A percentile compares a stretch with the other conserved stretches of the same genome.
phyloP scores from a whole-genome alignment of 169 alveolate genomes.

The Babesia ovis region DNA sequence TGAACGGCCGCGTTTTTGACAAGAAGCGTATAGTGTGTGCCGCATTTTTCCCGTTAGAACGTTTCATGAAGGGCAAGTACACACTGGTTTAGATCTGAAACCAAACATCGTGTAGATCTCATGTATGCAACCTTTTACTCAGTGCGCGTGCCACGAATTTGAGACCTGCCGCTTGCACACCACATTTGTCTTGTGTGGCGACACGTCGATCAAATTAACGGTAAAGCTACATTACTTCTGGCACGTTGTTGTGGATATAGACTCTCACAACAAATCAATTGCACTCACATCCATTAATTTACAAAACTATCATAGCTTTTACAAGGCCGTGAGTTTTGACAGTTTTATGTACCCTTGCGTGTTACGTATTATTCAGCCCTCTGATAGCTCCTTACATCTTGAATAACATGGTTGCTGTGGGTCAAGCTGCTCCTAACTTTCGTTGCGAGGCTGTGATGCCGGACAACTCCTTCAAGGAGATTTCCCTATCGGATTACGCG shows the following conservation, averaged over 20 bases:
- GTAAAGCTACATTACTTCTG: not conserved
- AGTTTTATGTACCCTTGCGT: not conserved
- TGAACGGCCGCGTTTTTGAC: constrained; percentile 86
- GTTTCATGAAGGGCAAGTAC: constrained; percentile 76
- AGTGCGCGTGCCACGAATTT: not conserved
- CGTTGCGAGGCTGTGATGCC: constrained; percentile 93
- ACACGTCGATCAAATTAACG: not conserved
- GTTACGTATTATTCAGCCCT: too few species aligned
- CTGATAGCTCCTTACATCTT: too few species aligned
- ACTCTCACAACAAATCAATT: not conserved
- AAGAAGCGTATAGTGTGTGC: constrained; percentile 85
- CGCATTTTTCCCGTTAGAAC: constrained; percentile 85
- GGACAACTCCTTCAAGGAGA: constrained; percentile 88
- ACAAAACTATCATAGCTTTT: too few species aligned
- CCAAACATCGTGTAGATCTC: not conserved
- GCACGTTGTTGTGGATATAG: not conserved
- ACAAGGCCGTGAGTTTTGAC: too few species aligned
- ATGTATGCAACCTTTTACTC: too few species aligned
- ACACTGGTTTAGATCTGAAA: constrained; percentile 68
- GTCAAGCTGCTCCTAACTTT: constrained; percentile 94
- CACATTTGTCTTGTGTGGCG: constrained; percentile 35
- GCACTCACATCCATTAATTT: too few species aligned
- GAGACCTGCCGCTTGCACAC: not conserved
- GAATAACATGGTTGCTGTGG: constrained; percentile 68
- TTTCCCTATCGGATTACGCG: constrained; percentile 88